These are phyloP conservation scores for Geotrichum reessii DNA, from an alignment of 1,139 yeast genomes.

Conservation along the genomic window DNA sequence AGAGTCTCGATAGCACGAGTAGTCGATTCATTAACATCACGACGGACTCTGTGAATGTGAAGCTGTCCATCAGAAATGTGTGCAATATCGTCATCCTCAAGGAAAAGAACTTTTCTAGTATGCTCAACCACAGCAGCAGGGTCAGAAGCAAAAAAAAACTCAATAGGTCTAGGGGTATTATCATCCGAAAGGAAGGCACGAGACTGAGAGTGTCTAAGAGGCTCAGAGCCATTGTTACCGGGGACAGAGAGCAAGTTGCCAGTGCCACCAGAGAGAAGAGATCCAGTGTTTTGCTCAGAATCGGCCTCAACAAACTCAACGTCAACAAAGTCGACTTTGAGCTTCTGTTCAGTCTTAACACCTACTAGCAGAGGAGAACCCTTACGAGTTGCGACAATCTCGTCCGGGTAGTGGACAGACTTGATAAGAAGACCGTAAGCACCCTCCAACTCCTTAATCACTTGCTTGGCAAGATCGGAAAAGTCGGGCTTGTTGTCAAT, in stretches of 20 bases:
- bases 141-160: conserved; percentile 93
- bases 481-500: conserved; percentile 73
- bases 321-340: conserved; percentile 97
- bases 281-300: conserved; percentile 14
- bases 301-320: conserved; percentile 81
- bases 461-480: conserved; percentile 88
- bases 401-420: conserved; percentile 89
- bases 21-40: conserved; percentile 84
- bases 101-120: conserved; percentile 91
- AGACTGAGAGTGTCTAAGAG: conserved; percentile 80
- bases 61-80: conserved; percentile 97
- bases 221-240: conserved; percentile 41
- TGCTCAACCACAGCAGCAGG: conserved; percentile 97
- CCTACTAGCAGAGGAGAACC: conserved; percentile 97
- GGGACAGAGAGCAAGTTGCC: conserved; percentile 21
- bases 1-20: conserved; percentile 93
- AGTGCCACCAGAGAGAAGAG: conserved; percentile 7
- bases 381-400: conserved; percentile 93
- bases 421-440: conserved; percentile 94
- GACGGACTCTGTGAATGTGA: conserved; percentile 94
- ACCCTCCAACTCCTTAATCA: conserved; percentile 89
- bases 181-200: conserved; percentile 90
- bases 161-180: conserved; percentile 89
- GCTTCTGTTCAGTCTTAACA: conserved; percentile 89
- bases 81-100: conserved; percentile 98